Evolutionary conservation across 1,284 basidiomycete genomes (phyloP).

Genomic region (Chiua sp.): DNA sequence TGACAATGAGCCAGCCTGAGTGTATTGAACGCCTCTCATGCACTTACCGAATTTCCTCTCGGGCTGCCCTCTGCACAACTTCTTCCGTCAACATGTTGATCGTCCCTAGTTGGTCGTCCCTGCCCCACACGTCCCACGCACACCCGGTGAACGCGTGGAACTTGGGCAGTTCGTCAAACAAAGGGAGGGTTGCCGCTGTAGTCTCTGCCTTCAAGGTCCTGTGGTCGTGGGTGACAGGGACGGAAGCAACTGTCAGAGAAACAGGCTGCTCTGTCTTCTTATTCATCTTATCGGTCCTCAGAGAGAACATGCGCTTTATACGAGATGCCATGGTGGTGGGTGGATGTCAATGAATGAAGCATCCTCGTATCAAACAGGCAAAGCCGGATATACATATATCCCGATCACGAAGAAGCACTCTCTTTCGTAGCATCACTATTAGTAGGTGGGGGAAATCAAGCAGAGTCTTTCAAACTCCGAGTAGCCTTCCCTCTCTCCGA

Average conservation of each 20-base stretch:
- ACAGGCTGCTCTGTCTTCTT: no score
- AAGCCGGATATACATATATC: slow-evolving; percentile 7
- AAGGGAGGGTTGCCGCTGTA: slow-evolving; percentile 45
- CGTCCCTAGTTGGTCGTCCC: slow-evolving; percentile 72
- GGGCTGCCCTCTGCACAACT: slow-evolving; percentile 61
- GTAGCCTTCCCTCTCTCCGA: no score
- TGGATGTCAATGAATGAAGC: background rate
- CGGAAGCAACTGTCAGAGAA: background rate
- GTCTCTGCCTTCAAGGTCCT: background rate
- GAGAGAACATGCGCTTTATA: no score
- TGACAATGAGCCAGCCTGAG: background rate
- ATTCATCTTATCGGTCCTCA: no score
- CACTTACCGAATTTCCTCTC: slow-evolving; percentile 66
- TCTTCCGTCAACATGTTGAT: slow-evolving; percentile 73
- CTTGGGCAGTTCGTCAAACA: slow-evolving; percentile 36
- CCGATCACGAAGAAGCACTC: no score
- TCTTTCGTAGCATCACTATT: no score
- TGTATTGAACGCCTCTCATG: no score
- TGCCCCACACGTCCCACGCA: slow-evolving; percentile 77
- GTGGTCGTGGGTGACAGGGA: background rate
- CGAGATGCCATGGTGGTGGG: slow-evolving; percentile 18
- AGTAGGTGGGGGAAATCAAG: no score
- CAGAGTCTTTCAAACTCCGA: no score
- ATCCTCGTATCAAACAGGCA: background rate
- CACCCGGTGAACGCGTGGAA: slow-evolving; percentile 62